Percentiles rank a stretch among this genome's conserved stretches.
Evolutionary conservation across 768 basidiomycete genomes (phyloP).

Genomic region (Xerocomus potaroensis): DNA sequence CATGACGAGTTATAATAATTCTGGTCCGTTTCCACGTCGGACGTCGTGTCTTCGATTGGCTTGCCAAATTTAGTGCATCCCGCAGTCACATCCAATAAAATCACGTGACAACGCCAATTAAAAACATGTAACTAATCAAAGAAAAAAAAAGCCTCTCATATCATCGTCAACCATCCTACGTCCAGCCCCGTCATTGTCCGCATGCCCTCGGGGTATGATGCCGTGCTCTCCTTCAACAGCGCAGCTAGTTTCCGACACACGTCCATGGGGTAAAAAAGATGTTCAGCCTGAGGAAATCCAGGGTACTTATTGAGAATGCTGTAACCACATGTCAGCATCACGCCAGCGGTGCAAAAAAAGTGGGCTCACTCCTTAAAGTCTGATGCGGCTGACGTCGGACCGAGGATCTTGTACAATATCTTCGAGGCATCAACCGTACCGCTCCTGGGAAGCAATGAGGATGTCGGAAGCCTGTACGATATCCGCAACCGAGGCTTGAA

Average conservation of each 20-base stretch:
- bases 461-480: conserved; percentile 58
- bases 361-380: conserved; percentile 25
- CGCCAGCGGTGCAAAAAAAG: background rate
- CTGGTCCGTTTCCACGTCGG: no score
- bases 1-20: no score
- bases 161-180: conserved; percentile 65
- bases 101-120: conserved; percentile 9
- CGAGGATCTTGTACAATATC: conserved; percentile 78
- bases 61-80: conserved; percentile 9
- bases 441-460: conserved; percentile 56
- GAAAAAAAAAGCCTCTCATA: conserved; percentile 4
- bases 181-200: conserved; percentile 77
- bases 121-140: no score
- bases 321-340: conserved; percentile 1
- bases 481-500: conserved; percentile 88
- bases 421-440: conserved; percentile 71
- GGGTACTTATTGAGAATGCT: conserved; percentile 69
- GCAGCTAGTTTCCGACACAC: conserved; percentile 69
- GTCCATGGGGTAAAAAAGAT: conserved; percentile 75
- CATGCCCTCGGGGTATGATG: conserved; percentile 69
- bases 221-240: conserved; percentile 73
- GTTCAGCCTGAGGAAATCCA: conserved; percentile 85
- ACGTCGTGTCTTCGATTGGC: conserved; percentile 5
- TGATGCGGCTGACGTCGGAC: conserved; percentile 46
- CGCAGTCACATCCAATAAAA: background rate